These are phyloP conservation scores for Venturia carpophila DNA, from an alignment of 2,329 filamentous ascomycete genomes.

Conservation along the genomic window DNA sequence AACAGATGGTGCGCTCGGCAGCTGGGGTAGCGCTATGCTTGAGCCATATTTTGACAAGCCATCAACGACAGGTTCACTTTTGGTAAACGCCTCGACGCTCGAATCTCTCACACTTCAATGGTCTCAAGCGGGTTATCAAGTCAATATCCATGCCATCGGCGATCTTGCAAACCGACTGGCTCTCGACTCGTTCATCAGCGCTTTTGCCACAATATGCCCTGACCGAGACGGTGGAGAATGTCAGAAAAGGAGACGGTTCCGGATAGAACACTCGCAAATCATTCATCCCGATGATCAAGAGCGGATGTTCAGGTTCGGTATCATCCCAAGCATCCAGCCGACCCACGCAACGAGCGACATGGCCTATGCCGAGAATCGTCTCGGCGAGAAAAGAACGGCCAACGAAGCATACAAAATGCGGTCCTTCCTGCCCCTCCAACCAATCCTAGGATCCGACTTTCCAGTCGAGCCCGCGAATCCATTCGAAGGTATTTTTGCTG, in stretches of 20 bases:
- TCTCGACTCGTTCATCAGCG: slow-evolving; percentile 53
- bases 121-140: slow-evolving; percentile 55
- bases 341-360: slow-evolving; percentile 67
- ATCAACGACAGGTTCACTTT: slow-evolving; percentile 54
- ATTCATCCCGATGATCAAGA: slow-evolving; percentile 58
- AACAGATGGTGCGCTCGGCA: slow-evolving; percentile 61
- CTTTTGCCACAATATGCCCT: slow-evolving; percentile 49
- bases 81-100: slow-evolving; percentile 56
- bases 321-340: slow-evolving; percentile 62
- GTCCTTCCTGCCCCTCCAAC: slow-evolving; percentile 47
- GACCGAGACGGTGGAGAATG: slow-evolving; percentile 36
- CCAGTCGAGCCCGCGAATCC: slow-evolving; percentile 62
- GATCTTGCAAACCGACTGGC: slow-evolving; percentile 60
- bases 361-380: slow-evolving; percentile 54
- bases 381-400: slow-evolving; percentile 48
- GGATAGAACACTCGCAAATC: slow-evolving; percentile 65
- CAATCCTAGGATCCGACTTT: slow-evolving; percentile 61
- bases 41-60: slow-evolving; percentile 60
- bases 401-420: slow-evolving; percentile 59
- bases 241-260: slow-evolving; percentile 51
- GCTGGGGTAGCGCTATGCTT: slow-evolving; percentile 65
- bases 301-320: slow-evolving; percentile 50
- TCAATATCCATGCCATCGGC: slow-evolving; percentile 66
- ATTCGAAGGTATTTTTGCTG: slow-evolving; percentile 62
- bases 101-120: slow-evolving; percentile 48